Evolutionary conservation across 768 basidiomycete species (phyloP).

Genomic region (Psilocybe subaeruginosa): DNA sequence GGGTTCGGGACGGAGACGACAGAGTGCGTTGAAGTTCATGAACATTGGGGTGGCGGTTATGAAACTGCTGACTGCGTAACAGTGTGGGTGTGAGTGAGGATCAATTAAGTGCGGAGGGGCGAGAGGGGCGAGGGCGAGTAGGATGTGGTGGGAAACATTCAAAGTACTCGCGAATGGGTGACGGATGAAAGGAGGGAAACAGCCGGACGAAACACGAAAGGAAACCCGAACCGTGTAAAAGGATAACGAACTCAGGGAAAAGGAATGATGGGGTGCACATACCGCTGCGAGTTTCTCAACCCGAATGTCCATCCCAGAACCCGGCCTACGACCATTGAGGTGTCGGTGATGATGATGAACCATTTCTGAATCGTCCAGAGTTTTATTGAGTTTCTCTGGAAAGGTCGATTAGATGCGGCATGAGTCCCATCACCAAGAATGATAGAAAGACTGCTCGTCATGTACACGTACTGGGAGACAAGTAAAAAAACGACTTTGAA

Average conservation of each 20-base stretch:
- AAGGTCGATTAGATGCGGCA: too few species aligned
- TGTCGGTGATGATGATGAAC: conserved; percentile 74
- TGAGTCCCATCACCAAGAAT: background rate
- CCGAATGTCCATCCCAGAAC: conserved; percentile 62
- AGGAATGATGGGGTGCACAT: conserved; percentile 20
- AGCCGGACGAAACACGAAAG: background rate
- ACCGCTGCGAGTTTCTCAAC: conserved; percentile 80
- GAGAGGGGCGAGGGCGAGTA: background rate
- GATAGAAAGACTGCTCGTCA: background rate
- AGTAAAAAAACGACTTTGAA: conserved; percentile 95
- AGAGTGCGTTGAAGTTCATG: conserved; percentile 92
- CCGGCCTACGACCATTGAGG: conserved; percentile 74
- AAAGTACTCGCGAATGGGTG: background rate
- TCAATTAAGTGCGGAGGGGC: background rate
- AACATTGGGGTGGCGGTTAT: conserved; percentile 85
- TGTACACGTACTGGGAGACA: conserved; percentile 26
- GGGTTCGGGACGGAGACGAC: conserved; percentile 82
- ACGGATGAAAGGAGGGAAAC: background rate
- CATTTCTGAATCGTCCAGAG: conserved; percentile 88
- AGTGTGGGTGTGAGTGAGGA: too few species aligned
- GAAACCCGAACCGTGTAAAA: background rate
- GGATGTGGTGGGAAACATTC: too few species aligned
- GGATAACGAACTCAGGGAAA: background rate
- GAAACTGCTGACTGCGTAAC: conserved; percentile 54
- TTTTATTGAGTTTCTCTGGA: conserved; percentile 71